These are phyloP conservation scores for Salix brachista DNA, from an alignment of 345 rosid species.

Conservation along the genomic window DNA sequence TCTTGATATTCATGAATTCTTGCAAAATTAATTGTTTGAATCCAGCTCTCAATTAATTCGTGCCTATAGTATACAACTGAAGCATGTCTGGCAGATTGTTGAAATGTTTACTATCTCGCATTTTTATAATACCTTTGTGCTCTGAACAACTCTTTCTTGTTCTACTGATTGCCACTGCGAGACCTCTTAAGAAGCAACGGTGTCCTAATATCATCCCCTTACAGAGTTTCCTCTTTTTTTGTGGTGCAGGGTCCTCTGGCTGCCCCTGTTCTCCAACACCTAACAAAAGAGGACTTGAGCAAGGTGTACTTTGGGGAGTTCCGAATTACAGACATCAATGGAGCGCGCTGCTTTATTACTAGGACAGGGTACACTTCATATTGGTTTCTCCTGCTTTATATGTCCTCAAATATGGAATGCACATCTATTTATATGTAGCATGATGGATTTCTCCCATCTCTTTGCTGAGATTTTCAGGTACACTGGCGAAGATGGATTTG, in stretches of 20 bases:
- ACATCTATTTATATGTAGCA: neutral
- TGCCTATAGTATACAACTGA: neutral
- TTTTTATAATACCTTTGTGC: neutral
- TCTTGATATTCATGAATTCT: neutral
- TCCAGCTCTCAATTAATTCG: neutral
- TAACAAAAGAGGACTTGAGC: conserved; percentile 86
- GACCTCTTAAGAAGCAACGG: neutral
- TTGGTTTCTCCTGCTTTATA: neutral
- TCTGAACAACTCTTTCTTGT: neutral
- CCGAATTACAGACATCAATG: conserved; percentile 74
- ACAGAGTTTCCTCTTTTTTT: conserved; percentile 2
- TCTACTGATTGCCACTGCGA: neutral
- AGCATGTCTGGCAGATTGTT: neutral
- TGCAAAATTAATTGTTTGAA: neutral
- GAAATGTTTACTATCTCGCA: neutral
- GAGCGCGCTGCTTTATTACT: conserved; percentile 77
- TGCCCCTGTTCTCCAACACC: conserved; percentile 78
- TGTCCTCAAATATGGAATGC: neutral
- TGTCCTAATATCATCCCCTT: neutral
- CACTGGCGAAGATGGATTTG: conserved; percentile 98
- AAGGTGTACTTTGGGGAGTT: conserved; percentile 90
- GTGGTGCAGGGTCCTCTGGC: conserved; percentile 85
- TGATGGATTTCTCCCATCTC: neutral
- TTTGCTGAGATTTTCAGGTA: conserved; percentile 46
- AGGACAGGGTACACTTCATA: conserved; percentile 73